These are phyloP conservation scores for Fusarium incarnatum DNA, from an alignment of 2,329 filamentous ascomycete genomes.

Conservation along the genomic window DNA sequence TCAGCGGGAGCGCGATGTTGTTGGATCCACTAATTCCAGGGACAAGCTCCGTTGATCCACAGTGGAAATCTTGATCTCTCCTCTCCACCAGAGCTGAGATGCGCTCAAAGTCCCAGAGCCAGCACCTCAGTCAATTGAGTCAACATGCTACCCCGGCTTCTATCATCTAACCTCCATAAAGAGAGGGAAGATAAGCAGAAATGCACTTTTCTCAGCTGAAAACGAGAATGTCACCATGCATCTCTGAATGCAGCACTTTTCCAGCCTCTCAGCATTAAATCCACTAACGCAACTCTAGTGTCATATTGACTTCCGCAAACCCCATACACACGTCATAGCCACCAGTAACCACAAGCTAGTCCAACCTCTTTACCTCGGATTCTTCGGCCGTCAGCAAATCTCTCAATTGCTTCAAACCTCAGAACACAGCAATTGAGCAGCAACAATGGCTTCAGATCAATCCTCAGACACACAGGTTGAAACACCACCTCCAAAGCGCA, in stretches of 20 bases:
- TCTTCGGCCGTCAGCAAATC: not conserved
- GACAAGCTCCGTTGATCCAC: not conserved
- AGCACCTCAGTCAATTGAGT: no score
- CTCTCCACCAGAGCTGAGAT: not conserved
- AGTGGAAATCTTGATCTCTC: not conserved
- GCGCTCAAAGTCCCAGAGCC: no score
- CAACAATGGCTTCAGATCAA: constrained; percentile 14
- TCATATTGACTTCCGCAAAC: not conserved
- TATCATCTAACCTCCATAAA: no score
- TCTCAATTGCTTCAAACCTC: not conserved
- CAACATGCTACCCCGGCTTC: no score
- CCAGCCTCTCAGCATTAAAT: not conserved
- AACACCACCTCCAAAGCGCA: not conserved
- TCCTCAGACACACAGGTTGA: constrained; percentile 4
- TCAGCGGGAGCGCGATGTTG: not conserved
- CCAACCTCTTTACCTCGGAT: constrained; percentile 1
- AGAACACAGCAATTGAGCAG: not conserved
- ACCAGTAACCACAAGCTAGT: not conserved
- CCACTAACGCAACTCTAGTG: constrained; percentile 1
- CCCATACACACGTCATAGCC: constrained; percentile 16
- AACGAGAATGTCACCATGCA: not conserved
- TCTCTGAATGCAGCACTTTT: not conserved
- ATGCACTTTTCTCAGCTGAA: not conserved
- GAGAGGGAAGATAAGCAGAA: no score
- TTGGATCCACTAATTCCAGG: not conserved